Conservation (phyloP, 2,329 filamentous ascomycete genomes). For the Trichophyton rubrum region DNA sequence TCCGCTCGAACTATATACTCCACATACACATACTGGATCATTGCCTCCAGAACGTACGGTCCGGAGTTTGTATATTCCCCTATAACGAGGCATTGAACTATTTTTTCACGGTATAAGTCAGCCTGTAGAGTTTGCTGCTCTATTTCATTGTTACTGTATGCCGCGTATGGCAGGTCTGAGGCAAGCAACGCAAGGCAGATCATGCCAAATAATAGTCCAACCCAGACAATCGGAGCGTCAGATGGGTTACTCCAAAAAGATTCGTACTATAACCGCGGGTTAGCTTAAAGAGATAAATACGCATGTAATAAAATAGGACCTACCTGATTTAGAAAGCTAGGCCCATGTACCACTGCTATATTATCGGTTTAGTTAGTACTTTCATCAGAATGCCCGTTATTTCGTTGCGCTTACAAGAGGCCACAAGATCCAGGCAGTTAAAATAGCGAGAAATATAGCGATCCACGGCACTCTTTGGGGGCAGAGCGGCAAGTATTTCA, state of each 20-base stretch:
- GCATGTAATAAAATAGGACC: conserved; percentile 9
- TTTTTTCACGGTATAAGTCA: conserved; percentile 18
- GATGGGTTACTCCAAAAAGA: conserved; percentile 33
- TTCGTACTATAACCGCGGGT: conserved; percentile 25
- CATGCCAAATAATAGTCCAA: conserved; percentile 33
- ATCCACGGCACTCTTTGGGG: conserved; percentile 14
- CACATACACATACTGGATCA: conserved; percentile 44
- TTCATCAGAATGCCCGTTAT: conserved; percentile 4
- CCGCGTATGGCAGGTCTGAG: neutral
- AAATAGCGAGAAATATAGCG: conserved; percentile 25
- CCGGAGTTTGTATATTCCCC: conserved; percentile 43
- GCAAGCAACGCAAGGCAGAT: conserved; percentile 19
- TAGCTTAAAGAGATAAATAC: neutral
- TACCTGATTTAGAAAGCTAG: conserved; percentile 23
- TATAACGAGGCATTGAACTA: conserved; percentile 43
- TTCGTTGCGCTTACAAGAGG: conserved; percentile 16
- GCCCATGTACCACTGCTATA: conserved; percentile 16
- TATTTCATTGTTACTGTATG: neutral
- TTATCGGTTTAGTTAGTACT: conserved; percentile 17
- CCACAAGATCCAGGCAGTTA: conserved; percentile 20
- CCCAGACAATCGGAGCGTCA: conserved; percentile 30
- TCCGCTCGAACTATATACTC: conserved; percentile 43
- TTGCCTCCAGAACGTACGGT: conserved; percentile 41
- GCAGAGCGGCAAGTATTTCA: conserved; percentile 23
- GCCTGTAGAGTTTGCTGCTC: conserved; percentile 10